Conservation (phyloP, 2,329 filamentous ascomycete genomes). For the Metarhizium sp. region DNA sequence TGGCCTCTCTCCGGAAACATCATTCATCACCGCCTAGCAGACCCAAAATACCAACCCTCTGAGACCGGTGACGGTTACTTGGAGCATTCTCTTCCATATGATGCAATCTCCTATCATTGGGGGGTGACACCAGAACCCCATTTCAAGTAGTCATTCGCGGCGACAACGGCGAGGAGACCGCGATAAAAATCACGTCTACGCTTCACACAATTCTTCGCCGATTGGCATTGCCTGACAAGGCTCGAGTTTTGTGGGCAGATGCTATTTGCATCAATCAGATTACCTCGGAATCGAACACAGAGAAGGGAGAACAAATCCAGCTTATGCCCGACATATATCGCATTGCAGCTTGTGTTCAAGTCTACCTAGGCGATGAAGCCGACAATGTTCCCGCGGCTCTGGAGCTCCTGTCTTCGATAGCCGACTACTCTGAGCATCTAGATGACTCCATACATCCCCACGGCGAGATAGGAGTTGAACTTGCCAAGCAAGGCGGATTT, state of each 20-base stretch:
- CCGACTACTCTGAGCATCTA: conserved; percentile 7
- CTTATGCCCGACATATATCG: conserved; percentile 9
- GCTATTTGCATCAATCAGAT: conserved; percentile 12
- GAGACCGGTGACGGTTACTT: neutral
- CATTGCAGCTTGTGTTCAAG: conserved; percentile 5
- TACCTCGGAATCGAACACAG: conserved; percentile 2
- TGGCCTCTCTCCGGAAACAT: conserved; percentile 4
- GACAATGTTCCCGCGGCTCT: conserved; percentile 4
- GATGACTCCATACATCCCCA: conserved; percentile 3
- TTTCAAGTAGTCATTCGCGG: neutral
- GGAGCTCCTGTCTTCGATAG: conserved; percentile 2
- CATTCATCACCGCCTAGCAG: conserved; percentile 3
- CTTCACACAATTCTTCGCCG: conserved; percentile 4
- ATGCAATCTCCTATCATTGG: conserved; percentile 9
- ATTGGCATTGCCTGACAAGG: conserved; percentile 1
- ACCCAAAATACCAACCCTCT: conserved; percentile 1
- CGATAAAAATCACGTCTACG: conserved; percentile 4
- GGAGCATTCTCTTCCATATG: conserved; percentile 2
- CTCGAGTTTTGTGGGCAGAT: conserved; percentile 9
- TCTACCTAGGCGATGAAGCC: conserved; percentile 6
- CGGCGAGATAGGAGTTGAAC: conserved; percentile 4
- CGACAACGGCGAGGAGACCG: neutral
- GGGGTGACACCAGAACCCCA: conserved; percentile 1
- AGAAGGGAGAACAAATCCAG: conserved; percentile 8
- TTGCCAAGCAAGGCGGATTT: conserved; percentile 4